phyloP scores from a whole-genome alignment of 163 green algal species.

The Scenedesmus sp. region DNA sequence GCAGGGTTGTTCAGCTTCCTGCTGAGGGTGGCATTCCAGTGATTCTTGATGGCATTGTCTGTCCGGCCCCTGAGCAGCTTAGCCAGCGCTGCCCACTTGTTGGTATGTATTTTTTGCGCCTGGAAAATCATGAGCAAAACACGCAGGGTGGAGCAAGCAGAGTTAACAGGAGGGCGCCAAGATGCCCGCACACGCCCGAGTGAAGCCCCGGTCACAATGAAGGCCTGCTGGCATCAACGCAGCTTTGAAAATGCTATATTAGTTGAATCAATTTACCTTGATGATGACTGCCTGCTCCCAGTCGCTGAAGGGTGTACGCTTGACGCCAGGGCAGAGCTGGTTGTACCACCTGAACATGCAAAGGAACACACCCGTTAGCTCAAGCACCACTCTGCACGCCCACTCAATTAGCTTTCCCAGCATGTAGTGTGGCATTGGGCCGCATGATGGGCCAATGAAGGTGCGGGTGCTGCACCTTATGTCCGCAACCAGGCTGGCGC shows the following conservation, averaged over 20 bases:
- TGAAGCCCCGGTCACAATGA: background rate
- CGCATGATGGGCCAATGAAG: background rate
- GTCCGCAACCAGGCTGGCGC: background rate
- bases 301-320: constrained; percentile 89
- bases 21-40: constrained; percentile 84
- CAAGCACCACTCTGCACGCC: background rate
- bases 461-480: background rate
- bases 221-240: background rate
- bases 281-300: constrained; percentile 92
- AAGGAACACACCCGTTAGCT: background rate
- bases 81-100: constrained; percentile 89
- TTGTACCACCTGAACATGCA: constrained; percentile 90
- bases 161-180: background rate
- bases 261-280: constrained; percentile 45
- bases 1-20: constrained; percentile 67
- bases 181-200: background rate
- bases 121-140: constrained; percentile 22
- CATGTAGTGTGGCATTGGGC: too few relatives aligned
- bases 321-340: constrained; percentile 94
- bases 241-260: background rate
- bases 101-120: constrained; percentile 77
- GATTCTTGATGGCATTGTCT: constrained; percentile 86
- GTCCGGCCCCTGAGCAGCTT: constrained; percentile 82
- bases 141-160: background rate
- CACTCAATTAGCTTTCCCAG: background rate